A percentile compares a stretch with the other conserved stretches of the same genome.
Evolutionary conservation across 768 basidiomycete species (phyloP).

Genomic region (Termitomyces heimii): DNA sequence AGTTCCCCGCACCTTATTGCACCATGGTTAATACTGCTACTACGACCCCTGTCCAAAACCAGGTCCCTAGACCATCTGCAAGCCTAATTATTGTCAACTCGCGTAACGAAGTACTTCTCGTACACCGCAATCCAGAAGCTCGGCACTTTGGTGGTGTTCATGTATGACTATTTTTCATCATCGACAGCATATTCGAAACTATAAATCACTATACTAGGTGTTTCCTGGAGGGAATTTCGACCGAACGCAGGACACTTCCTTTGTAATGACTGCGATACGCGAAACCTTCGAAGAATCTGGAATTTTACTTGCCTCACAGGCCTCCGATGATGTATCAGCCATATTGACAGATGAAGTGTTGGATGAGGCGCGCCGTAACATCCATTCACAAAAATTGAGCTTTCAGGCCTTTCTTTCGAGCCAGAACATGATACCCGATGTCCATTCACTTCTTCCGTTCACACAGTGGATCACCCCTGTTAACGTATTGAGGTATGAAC

Average conservation of each 20-base stretch:
- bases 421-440: constrained; percentile 38
- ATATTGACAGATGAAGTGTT: constrained; percentile 31
- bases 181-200: neutral
- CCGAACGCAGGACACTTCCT: constrained; percentile 47
- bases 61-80: constrained; percentile 53
- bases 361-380: constrained; percentile 47
- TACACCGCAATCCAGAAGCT: constrained; percentile 63
- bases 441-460: constrained; percentile 52
- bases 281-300: constrained; percentile 79
- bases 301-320: constrained; percentile 48
- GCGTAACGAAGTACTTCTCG: constrained; percentile 63
- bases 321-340: constrained; percentile 7
- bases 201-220: constrained; percentile 37
- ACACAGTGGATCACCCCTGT: constrained; percentile 73
- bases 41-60: neutral
- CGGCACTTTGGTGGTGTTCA: constrained; percentile 62
- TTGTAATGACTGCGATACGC: constrained; percentile 60
- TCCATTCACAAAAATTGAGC: constrained; percentile 44
- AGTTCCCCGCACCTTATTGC: neutral
- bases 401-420: constrained; percentile 50
- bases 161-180: constrained; percentile 31
- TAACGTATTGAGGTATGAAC: constrained; percentile 40
- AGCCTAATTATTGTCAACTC: constrained; percentile 62
- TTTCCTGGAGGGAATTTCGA: constrained; percentile 76
- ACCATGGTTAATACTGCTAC: constrained; percentile 7